Base-by-base conservation (phyloP, 1,139 yeast genomes). In the Saccharomyces hybrid region DNA sequence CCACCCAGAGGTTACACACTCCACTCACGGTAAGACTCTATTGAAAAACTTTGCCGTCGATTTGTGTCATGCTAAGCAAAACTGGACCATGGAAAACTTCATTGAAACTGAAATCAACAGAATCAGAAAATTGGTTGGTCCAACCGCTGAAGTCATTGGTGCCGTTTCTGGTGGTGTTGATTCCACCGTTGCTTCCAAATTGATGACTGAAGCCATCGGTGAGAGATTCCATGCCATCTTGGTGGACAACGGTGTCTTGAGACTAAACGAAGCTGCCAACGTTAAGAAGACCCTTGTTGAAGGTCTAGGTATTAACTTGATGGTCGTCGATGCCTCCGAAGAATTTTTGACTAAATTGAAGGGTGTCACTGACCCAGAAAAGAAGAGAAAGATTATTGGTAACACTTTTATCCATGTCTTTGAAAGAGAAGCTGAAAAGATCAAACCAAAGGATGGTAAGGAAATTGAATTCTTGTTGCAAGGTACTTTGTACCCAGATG, bases 151-250 rank as follows among this genome's bases (percentile, higher is more conserved):
- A 76, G 99, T 95, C 62, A 93, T 93, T 71, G 99, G 99, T 76
- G 99, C 99, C 55, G 99, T 93, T 65, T 88, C 96, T 58, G 99
- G 99, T 69, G 99, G 99, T 78, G 99, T 95, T 61, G 99, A 93
- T 75, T 93, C 99, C 55, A 93, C 99, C 50, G 99, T 95, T 59
- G 99, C 98, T 62, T 97, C 99, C 62, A 93, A 93, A 78, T 81
- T 93, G 71, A 87, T 93, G 96, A 86, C 90, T 62, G 96, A 88
- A 76, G 99, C 99, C 62, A 93, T 93, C 73, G 99, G 99, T 70
- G 95, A 88, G 69, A 84, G 99, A 73, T 93, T 93, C 87, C 99
- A 93, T 68, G 99, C 99, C 59, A 90, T 93, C 66, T 82, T 90
- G 70, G 99, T 93, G 60, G 99, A 93, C 76, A 93, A 93, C 72